Percentiles rank a stretch among this genome's conserved stretches.
These are phyloP conservation scores for Hyphopichia homilentoma DNA, from an alignment of 805 yeast genomes.

Conservation along the genomic window DNA sequence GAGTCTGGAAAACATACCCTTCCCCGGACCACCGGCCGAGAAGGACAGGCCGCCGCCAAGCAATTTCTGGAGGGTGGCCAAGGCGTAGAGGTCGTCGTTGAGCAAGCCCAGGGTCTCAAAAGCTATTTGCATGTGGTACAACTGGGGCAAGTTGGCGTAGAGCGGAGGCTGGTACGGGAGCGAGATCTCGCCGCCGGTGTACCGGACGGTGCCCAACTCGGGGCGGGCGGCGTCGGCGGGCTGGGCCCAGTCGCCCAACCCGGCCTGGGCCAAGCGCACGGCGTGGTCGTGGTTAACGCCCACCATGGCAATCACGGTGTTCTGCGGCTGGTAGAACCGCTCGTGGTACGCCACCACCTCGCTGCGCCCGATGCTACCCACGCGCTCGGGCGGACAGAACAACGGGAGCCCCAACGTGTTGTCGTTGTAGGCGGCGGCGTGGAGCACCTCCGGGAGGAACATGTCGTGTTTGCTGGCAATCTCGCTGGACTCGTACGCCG, in stretches of 20 bases:
- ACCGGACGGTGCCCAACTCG: conserved; percentile 55
- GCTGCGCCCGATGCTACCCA: conserved; percentile 50
- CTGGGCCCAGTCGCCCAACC: conserved; percentile 64
- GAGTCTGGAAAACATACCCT: conserved; percentile 95
- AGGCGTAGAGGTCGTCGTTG: conserved; percentile 83
- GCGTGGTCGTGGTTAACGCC: conserved; percentile 78
- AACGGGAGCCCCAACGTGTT: conserved; percentile 84
- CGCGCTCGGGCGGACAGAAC: conserved; percentile 69
- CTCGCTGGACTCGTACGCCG: conserved; percentile 79
- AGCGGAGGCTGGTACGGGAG: conserved; percentile 39
- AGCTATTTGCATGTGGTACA: conserved; percentile 80
- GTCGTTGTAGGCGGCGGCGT: conserved; percentile 69
- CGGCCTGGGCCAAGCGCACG: conserved; percentile 53
- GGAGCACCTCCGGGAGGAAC: conserved; percentile 85
- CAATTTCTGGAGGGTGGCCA: conserved; percentile 84
- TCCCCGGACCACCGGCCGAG: conserved; percentile 98
- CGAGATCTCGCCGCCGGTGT: conserved; percentile 46
- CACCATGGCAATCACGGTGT: conserved; percentile 79
- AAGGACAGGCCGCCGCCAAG: conserved; percentile 98
- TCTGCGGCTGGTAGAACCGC: conserved; percentile 70
- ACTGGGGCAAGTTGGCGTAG: conserved; percentile 59
- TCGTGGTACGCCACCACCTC: conserved; percentile 59
- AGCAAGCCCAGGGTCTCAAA: conserved; percentile 84
- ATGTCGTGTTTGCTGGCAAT: conserved; percentile 80
- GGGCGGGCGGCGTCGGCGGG: conserved; percentile 11